Base-by-base conservation (phyloP, 129 eudicot species). In the Pseudognaphalium luteoalbum region DNA sequence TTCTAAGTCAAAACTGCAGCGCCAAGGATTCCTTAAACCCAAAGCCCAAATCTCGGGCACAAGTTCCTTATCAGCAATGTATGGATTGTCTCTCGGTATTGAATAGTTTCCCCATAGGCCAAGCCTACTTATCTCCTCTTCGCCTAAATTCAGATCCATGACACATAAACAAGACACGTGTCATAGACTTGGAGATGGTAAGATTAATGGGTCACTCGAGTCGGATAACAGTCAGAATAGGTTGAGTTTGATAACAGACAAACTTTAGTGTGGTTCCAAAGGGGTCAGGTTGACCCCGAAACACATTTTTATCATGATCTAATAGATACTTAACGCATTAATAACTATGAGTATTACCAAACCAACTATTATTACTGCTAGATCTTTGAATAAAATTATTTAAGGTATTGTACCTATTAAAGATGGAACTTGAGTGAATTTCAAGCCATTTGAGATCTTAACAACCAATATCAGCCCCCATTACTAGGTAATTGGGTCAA, bases 71-170 rank as follows among this genome's bases (percentile, higher is more conserved):
- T 93, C 96, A 1, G 33, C 51, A 41, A 63, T 64, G 77, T 81
- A 90, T 12, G 96, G 96, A 76, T 88, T 93, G 76, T 93, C 96
- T 60, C 81, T 82, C 5, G 95, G 96, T 62, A 93, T 88, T 12
- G 95, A 83, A 81, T 93, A 93, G 87, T 86, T 90, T 71, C 95
- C 96, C 98, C 98, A 93, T 30, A 88, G 63, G 22, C 88, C 89
- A 29, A 82, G 91, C 60, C 60, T 73, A 14, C 25, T 76, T 63
- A 83, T 82, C 73, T 85, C 96, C 39, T 78, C 72, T 20, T 78
- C 84, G 65, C 95, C 98, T 90, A 79, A 29, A 54, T 44, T 52
- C 25, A 75, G 4, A 44, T 44, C 14, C 52, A 44, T 56, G 71
- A 28, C 72, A 65, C 12, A 44, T 17, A 44, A 51, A 50, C 3